Base-by-base conservation (phyloP, 352 stramenopile genomes). In the Globisporangium recalcitrans region DNA sequence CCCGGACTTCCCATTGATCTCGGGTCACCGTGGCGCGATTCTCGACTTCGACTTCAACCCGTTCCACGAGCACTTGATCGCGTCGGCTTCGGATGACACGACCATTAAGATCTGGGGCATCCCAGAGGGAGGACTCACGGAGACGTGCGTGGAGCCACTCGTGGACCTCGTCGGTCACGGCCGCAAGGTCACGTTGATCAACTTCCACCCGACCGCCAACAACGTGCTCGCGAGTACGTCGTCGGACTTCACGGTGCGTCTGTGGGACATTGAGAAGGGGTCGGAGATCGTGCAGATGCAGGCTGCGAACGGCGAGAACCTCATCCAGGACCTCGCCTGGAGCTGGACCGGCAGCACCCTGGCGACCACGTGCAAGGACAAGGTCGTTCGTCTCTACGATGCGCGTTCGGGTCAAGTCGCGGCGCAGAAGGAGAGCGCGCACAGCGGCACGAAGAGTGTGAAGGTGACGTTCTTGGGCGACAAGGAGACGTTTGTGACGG, bases 11-110 rank as follows among this genome's bases (percentile, higher is more conserved):
- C 93, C 96, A 31, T 82, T 98, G 52, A 90, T 99, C 55, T 91
- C 93, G 49, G 97, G 97, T 38, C 97, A 99, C 75, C 88, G 90
- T 40, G 94, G 90, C 22, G 80, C 94, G 21, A 97, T 99, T 49
- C 75, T 99, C 27, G 98, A 99, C 80, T 99, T 99, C 75, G 97
- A 99, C 70, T 99, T 99, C 78, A 99, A 98, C 78, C 97, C 98
- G 19, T 98, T 98, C 75, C 85, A 98, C 70, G 92, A 98, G 59
- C 85, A 98, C 60, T 85, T 99, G 62, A 80, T 99, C 49, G 97
- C 97, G 6, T 98, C 95, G 52, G 96, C 88, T 22, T 98, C 85
- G 47, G 97, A 99, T 65, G 98, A 99, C 76, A 97, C 88, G 22
- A 99, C 94, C 22, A 92, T 99, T 72, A 99, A 99, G 74, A 77